Conservation (phyloP, 257 asterid species). For the Nicotiana sylvestris region DNA sequence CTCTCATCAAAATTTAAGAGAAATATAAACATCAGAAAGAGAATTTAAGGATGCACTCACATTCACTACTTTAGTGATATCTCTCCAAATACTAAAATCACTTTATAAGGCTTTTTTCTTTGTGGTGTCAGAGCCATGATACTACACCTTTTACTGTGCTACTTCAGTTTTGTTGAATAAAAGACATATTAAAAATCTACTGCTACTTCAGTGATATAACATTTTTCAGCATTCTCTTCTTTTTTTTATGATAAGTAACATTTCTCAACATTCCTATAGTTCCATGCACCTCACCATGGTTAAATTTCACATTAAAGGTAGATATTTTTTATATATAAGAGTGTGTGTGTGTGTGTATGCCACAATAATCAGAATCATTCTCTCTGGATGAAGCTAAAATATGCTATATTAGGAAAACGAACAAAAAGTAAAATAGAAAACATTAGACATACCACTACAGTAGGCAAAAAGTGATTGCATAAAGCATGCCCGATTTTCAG, state of each 20-base stretch:
- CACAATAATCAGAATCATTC: slow-evolving; percentile 1
- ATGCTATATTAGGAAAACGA: not conserved
- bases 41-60: too few species aligned
- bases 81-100: too few species aligned
- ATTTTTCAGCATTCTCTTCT: too few species aligned
- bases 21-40: not conserved
- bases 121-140: not conserved
- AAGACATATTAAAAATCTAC: too few species aligned
- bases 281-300: too few species aligned
- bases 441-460: slow-evolving; percentile 37
- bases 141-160: not conserved
- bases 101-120: too few species aligned
- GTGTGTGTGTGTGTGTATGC: not conserved
- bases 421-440: not conserved
- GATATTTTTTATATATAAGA: not conserved
- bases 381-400: not conserved
- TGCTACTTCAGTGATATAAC: not conserved
- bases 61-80: too few species aligned
- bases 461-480: slow-evolving; percentile 85
- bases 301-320: too few species aligned
- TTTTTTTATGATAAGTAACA: too few species aligned
- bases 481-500: slow-evolving; percentile 72
- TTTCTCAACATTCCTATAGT: too few species aligned
- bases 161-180: too few species aligned
- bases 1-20: not conserved